These are phyloP conservation scores for Cercospora brassicicola DNA, from an alignment of 2,329 filamentous ascomycete species.

Conservation along the genomic window DNA sequence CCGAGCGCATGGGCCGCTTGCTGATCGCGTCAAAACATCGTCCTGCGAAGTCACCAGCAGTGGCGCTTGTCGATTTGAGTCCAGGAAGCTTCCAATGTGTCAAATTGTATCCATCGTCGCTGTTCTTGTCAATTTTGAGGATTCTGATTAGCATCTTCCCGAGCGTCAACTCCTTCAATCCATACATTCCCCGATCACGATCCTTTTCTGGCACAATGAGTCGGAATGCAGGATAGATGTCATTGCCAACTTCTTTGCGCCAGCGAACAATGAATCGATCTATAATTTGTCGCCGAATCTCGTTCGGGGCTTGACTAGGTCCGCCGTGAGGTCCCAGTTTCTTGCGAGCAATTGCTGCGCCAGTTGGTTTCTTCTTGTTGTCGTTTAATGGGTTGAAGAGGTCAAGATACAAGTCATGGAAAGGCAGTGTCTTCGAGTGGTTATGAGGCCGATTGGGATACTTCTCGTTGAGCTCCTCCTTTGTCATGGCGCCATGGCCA, in stretches of 20 bases:
- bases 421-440: conserved; percentile 73
- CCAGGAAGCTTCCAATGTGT: conserved; percentile 91
- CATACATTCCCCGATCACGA: conserved; percentile 86
- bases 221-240: conserved; percentile 90
- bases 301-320: conserved; percentile 59
- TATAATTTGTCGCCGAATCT: conserved; percentile 77
- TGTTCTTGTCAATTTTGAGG: conserved; percentile 87
- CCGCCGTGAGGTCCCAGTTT: conserved; percentile 61
- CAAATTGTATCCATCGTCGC: conserved; percentile 81
- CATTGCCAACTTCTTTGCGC: conserved; percentile 83
- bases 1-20: conserved; percentile 74
- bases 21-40: conserved; percentile 83
- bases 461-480: conserved; percentile 54
- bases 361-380: conserved; percentile 70
- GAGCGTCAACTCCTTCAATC: conserved; percentile 87
- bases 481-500: conserved; percentile 44
- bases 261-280: conserved; percentile 82
- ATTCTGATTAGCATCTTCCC: conserved; percentile 88
- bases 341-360: conserved; percentile 54
- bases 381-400: conserved; percentile 81
- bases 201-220: conserved; percentile 93
- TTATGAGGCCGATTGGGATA: conserved; percentile 84
- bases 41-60: conserved; percentile 88
- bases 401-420: conserved; percentile 72
- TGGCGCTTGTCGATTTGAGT: conserved; percentile 59